Percentiles rank a stretch among this genome's conserved stretches.
Evolutionary conservation across 108 stramenopile species (phyloP).

Genomic region (Cyclotella atomus): DNA sequence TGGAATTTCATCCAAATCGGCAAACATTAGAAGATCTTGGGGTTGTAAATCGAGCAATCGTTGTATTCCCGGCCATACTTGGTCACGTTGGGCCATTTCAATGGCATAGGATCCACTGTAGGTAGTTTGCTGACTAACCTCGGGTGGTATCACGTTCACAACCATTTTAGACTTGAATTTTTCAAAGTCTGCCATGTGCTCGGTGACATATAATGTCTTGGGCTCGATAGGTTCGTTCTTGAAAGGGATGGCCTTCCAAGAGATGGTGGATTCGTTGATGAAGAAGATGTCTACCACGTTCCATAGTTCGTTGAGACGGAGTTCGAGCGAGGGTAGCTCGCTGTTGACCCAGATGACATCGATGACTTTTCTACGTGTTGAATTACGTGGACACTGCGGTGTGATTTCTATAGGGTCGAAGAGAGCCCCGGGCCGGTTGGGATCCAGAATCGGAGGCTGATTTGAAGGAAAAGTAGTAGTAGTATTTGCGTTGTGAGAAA

Average conservation of each 20-base stretch:
- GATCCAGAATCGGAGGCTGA: too few species aligned
- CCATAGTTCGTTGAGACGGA: constrained; percentile 27
- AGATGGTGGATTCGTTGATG: constrained; percentile 9
- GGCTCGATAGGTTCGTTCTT: constrained; percentile 2
- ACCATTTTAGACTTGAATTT: constrained; percentile 34
- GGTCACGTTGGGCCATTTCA: constrained; percentile 12
- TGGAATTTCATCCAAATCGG: constrained; percentile 24
- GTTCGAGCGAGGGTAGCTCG: constrained; percentile 12
- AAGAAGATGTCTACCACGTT: constrained; percentile 31
- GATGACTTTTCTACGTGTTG: constrained; percentile 7
- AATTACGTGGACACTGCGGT: neutral
- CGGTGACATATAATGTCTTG: constrained; percentile 14
- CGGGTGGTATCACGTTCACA: constrained; percentile 4
- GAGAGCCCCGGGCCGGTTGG: constrained; percentile 10
- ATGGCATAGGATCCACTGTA: constrained; percentile 3
- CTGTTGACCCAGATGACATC: constrained; percentile 20
- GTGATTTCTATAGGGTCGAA: constrained; percentile 14
- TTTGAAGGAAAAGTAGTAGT: too few species aligned
- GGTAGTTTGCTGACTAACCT: constrained; percentile 6
- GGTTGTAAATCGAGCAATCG: neutral
- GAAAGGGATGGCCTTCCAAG: constrained; percentile 12
- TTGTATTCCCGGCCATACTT: neutral
- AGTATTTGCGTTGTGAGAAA: too few species aligned
- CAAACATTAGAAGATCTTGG: constrained; percentile 19
- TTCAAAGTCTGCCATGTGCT: constrained; percentile 8